Percentiles rank a stretch among this genome's conserved stretches.
Conservation (phyloP, 2,329 filamentous ascomycete species). For the Bipolaris sorokiniana region DNA sequence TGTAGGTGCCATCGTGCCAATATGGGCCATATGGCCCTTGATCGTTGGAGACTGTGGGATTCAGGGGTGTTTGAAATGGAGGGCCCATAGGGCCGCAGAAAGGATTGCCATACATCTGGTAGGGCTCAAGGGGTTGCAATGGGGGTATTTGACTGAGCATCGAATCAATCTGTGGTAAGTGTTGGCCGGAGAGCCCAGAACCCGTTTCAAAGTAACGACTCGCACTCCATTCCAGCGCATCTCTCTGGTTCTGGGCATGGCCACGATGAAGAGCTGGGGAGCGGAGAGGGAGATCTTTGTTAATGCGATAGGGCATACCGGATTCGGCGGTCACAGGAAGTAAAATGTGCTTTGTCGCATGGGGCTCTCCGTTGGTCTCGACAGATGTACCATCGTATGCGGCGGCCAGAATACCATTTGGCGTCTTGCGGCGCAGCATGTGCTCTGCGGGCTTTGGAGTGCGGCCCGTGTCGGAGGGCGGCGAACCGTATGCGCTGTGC, state of each 20-base stretch:
- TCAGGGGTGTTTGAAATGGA: slow-evolving; percentile 43
- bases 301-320: slow-evolving; percentile 38
- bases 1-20: slow-evolving; percentile 51
- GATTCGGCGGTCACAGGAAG: slow-evolving; percentile 65
- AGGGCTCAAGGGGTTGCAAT: slow-evolving; percentile 61
- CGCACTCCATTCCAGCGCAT: slow-evolving; percentile 43
- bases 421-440: slow-evolving; percentile 87
- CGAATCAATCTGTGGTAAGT: slow-evolving; percentile 64
- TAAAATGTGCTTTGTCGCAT: slow-evolving; percentile 82
- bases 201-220: slow-evolving; percentile 47
- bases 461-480: slow-evolving; percentile 32
- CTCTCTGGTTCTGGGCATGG: slow-evolving; percentile 27
- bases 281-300: slow-evolving; percentile 47
- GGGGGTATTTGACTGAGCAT: slow-evolving; percentile 65
- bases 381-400: slow-evolving; percentile 86
- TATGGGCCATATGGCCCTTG: slow-evolving; percentile 51
- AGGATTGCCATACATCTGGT: slow-evolving; percentile 51
- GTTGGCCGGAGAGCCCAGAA: slow-evolving; percentile 47
- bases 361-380: slow-evolving; percentile 74
- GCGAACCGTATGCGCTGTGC: slow-evolving; percentile 46
- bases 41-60: slow-evolving; percentile 51
- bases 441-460: slow-evolving; percentile 64
- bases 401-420: slow-evolving; percentile 88
- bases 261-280: slow-evolving; percentile 32
- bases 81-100: slow-evolving; percentile 43